Conservation (phyloP, 2,329 filamentous ascomycete species). For the Fusarium lateritium region DNA sequence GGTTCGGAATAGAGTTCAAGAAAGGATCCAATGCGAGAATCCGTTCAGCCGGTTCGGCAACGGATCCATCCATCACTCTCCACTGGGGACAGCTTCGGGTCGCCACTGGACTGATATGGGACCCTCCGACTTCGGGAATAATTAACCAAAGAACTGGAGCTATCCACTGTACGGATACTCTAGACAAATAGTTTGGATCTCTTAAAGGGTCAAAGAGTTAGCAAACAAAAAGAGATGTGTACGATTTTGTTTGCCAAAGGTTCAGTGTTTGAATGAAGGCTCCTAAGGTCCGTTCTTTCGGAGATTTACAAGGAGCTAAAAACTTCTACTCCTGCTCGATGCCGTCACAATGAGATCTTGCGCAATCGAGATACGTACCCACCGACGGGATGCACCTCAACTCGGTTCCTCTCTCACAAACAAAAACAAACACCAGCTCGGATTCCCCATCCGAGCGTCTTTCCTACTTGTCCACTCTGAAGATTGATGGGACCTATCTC, state of each 20-base stretch:
- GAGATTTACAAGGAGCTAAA: not conserved
- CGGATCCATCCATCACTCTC: constrained; percentile 2
- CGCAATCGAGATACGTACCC: constrained; percentile 1
- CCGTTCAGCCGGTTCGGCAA: constrained; percentile 23
- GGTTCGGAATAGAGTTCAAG: constrained; percentile 12
- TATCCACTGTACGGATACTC: not conserved
- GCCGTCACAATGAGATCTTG: not conserved
- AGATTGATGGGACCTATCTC: too few relatives aligned
- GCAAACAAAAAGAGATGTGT: not conserved
- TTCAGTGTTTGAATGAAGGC: not conserved
- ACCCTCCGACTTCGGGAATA: constrained; percentile 23
- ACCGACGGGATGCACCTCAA: not conserved
- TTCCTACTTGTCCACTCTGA: not conserved
- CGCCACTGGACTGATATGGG: not conserved
- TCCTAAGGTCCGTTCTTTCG: not conserved
- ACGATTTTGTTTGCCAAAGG: not conserved
- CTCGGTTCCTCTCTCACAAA: not conserved
- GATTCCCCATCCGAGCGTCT: constrained; percentile 27
- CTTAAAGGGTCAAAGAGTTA: not conserved
- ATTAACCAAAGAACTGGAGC: not conserved
- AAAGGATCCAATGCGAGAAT: not conserved
- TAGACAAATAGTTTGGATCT: not conserved
- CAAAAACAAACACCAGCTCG: not conserved
- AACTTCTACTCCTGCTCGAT: not conserved
- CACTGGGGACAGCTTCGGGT: not conserved